Percentiles rank a stretch among this genome's conserved stretches.
phyloP scores from a whole-genome alignment of 148 eudicot genomes.

The Heliosperma pusillum region DNA sequence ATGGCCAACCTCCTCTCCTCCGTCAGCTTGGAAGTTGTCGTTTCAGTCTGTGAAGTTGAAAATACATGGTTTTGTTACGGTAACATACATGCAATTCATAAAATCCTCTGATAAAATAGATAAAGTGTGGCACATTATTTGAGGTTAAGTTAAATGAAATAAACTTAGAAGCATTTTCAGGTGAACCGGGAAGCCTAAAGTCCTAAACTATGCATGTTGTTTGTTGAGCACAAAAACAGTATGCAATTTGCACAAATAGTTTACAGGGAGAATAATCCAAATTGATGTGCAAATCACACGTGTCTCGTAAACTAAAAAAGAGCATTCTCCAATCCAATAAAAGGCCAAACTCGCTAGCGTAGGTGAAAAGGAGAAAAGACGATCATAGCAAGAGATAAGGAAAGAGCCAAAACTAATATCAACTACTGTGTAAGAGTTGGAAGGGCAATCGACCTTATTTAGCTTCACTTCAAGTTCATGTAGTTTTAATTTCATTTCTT shows the following conservation, averaged over 20 bases:
- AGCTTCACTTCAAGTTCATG: constrained; percentile 56
- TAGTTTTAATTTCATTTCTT: constrained; percentile 69
- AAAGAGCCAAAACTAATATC: no score
- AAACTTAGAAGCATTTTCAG: background rate
- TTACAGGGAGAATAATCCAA: background rate
- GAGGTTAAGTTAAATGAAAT: background rate
- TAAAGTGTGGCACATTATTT: background rate
- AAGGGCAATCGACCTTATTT: constrained; percentile 53
- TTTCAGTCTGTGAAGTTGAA: constrained; percentile 53
- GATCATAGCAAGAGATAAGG: background rate
- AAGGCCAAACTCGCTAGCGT: no score
- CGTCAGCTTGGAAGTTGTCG: constrained; percentile 50
- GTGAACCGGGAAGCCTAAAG: background rate
- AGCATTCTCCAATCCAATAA: no score
- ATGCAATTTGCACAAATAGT: background rate
- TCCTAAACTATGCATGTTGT: background rate
- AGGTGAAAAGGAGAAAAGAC: background rate
- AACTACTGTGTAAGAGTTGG: constrained; percentile 6
- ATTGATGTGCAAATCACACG: background rate
- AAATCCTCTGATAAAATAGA: background rate
- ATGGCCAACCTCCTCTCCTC: constrained; percentile 60
- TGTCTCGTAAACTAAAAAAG: background rate
- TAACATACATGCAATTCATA: background rate
- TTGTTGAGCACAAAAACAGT: background rate
- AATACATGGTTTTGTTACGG: constrained; percentile 3